These are phyloP conservation scores for Starmerella powellii DNA, from an alignment of 805 yeast species.

Conservation along the genomic window DNA sequence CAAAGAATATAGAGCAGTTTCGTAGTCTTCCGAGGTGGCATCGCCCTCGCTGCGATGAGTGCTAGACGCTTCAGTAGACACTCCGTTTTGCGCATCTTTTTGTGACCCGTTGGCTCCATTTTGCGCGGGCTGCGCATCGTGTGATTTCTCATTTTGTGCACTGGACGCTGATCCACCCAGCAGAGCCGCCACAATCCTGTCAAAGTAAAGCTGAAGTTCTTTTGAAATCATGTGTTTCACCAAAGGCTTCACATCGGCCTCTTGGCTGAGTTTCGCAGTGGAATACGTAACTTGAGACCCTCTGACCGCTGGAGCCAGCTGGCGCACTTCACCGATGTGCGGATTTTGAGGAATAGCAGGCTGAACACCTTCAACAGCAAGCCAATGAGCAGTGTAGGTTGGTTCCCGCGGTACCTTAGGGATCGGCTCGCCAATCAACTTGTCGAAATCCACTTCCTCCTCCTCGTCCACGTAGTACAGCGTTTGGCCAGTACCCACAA, in stretches of 20 bases:
- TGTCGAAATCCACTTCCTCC: constrained; percentile 85
- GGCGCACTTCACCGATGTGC: constrained; percentile 55
- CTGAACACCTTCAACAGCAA: constrained; percentile 96
- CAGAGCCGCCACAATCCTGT: constrained; percentile 72
- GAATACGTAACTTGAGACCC: constrained; percentile 69
- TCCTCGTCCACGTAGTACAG: constrained; percentile 83
- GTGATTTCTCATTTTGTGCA: too few species aligned
- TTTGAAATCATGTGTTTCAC: constrained; percentile 92
- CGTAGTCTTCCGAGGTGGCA: constrained; percentile 28
- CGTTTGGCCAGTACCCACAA: constrained; percentile 85
- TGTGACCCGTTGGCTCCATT: too few species aligned
- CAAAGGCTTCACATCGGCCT: constrained; percentile 65
- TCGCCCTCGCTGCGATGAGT: constrained; percentile 29
- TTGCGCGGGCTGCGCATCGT: too few species aligned
- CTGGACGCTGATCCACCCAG: constrained; percentile 26
- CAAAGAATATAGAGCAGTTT: constrained; percentile 74
- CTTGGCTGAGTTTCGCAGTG: constrained; percentile 37
- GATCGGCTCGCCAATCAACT: constrained; percentile 79
- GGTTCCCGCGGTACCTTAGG: constrained; percentile 92
- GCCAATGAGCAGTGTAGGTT: constrained; percentile 85
- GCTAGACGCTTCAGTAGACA: too few species aligned
- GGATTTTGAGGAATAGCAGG: constrained; percentile 98
- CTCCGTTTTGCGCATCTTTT: too few species aligned
- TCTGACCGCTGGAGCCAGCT: constrained; percentile 62
- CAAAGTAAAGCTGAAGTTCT: constrained; percentile 86